Conservation (phyloP, 2,329 filamentous ascomycete species). For the Aspergillus piperis region DNA sequence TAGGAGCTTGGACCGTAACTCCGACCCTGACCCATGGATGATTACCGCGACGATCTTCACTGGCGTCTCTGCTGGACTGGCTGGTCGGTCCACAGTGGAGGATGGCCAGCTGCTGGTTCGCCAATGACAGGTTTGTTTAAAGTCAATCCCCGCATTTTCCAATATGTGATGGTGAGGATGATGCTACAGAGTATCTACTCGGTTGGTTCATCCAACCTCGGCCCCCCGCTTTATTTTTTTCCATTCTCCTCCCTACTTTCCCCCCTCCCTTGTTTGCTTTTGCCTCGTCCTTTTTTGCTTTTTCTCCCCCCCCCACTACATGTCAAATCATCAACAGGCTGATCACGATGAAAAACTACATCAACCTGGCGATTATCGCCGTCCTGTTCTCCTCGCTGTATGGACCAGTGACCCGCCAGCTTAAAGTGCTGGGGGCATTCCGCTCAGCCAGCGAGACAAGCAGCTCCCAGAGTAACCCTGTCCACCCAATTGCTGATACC, state of each 20-base stretch:
- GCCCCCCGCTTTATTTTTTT: neutral
- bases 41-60: too few relatives aligned
- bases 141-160: too few relatives aligned
- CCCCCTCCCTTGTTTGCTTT: neutral
- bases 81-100: too few relatives aligned
- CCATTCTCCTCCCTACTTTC: neutral
- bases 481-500: conserved; percentile 54
- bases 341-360: conserved; percentile 23
- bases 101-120: too few relatives aligned
- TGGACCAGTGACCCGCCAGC: conserved; percentile 20
- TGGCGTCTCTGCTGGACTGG: too few relatives aligned
- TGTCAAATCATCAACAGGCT: neutral
- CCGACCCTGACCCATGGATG: too few relatives aligned
- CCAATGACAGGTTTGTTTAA: too few relatives aligned
- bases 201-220: neutral
- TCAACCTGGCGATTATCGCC: conserved; percentile 24
- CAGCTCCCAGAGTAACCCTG: conserved; percentile 31
- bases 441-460: conserved; percentile 21
- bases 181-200: too few relatives aligned
- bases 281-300: neutral
- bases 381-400: conserved; percentile 24
- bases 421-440: conserved; percentile 29
- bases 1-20: too few relatives aligned
- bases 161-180: too few relatives aligned
- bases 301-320: neutral